Base-by-base conservation (phyloP, 306 rosid species). In the Malus orientalis region DNA sequence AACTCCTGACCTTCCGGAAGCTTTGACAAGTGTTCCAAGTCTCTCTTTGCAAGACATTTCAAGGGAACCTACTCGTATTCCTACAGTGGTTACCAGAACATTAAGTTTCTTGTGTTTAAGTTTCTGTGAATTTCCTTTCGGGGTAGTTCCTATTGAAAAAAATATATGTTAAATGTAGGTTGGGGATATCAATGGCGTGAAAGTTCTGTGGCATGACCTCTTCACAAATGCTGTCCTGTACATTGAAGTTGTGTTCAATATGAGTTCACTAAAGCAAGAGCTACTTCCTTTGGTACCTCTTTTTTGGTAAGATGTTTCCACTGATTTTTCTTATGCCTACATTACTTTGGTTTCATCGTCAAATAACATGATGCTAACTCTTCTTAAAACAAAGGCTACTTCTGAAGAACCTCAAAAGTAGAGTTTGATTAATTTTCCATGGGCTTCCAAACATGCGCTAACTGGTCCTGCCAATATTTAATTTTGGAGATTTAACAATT, bases 1-100 rank as follows among this genome's bases (percentile, higher is more conserved):
- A 81, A 92, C 99, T 70, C 93, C 99, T 78, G 99, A 95, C 54
- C 97, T 93, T 55, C 97, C 97, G 22, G 99, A 95, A 86, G 99
- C 96, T 80, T 81, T 95, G 78, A 92, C 79, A 89, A 78, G 90
- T 79, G 99, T 95, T 86, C 99, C 99, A 67, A 79, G 99, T 83
- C 96, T 95, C 70, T 91, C 96, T 83, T 83, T 95, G 59, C 87
- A 79, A 61, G 99, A 95, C 85, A 95, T 95, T 85, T 97, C 99
- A 67, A 95, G 91, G 82, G 98, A 95, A 89, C 97, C 99, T 73
- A 87, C 76, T 82, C 65, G 23, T 58, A 71, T 92, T 86, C 99
- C 99, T 23, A 78, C 79, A 73, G 92, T 92, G 97, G 98, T 95
- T 79, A 78, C 73, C 64, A 29, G 67, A 63, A 30, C 44, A 66